Evolutionary conservation across 2,329 filamentous ascomycete genomes (phyloP), one percentile per base, ranked within the genome.

Genomic region (Calonectria pseudoturangicola): DNA sequence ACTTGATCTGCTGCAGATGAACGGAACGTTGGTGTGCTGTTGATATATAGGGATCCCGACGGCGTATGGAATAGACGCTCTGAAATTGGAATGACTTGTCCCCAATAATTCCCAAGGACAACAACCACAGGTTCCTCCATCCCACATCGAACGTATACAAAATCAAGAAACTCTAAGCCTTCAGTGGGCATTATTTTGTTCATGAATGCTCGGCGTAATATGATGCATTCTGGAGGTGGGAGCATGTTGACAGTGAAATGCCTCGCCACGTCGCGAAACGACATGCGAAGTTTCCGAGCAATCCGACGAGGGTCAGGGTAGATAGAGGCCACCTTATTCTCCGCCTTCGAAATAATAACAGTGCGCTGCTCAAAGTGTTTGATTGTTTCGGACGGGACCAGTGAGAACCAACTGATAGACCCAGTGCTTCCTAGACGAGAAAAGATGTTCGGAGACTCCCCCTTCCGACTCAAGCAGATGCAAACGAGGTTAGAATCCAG

Each of bases 41-140:
- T 54, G 3, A 54, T 54, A 18, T 54, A 54, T 18, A 33, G 16
- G 1, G 28, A 54, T 5, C 28, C 50, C 9, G 28, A 54, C 4
- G 50, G 28, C 15, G 48, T 51, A 4, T 33, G 5, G n/a, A 54
- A 54, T 3, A 33, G 15, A 4, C 50, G 10, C 28, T 54, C 50
- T 5, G 28, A 33, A n/a, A 54, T 54, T 3, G 50, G 50, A 33
- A 54, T 18, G 8, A 51, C 10, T n/a, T 54, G 33, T 7, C 50
- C 50, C 47, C 50, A 54, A 18, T 54, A 54, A 18, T 54, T 54
- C 7, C 50, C 50, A 7, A 54, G 13, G n/a, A 54, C 27, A 28
- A 54, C 50, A 18, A 54, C 28, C 27, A 33, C 27, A 3, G 48
- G 48, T 16, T 51, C 48, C 4, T 51, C 48, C 16, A 27, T 30